phyloP scores from a whole-genome alignment of 2,329 filamentous ascomycete species.

The Fusarium vanettenii region DNA sequence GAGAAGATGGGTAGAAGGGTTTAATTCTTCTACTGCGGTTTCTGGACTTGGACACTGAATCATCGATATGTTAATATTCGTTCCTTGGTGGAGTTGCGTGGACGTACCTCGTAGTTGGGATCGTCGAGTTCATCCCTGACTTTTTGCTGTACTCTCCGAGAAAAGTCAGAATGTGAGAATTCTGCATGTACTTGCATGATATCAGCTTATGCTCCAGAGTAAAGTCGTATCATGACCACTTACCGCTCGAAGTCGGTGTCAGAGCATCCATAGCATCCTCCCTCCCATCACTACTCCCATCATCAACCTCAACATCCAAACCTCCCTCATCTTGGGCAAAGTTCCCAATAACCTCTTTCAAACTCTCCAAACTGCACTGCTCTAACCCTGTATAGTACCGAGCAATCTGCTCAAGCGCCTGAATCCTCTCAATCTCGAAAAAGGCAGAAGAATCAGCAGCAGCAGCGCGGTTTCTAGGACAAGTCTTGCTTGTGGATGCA shows the following conservation, averaged over 20 bases:
- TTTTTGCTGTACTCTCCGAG: slow-evolving; percentile 15
- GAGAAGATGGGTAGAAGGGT: slow-evolving; percentile 1
- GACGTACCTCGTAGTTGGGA: slow-evolving; percentile 11
- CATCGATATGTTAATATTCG: not conserved
- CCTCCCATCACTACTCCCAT: not conserved
- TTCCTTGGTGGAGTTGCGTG: too few relatives aligned
- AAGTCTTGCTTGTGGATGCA: not conserved
- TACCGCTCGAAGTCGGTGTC: not conserved
- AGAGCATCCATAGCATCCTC: not conserved
- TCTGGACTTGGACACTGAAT: slow-evolving; percentile 3
- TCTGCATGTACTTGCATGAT: slow-evolving; percentile 4
- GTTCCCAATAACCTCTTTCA: slow-evolving; percentile 8
- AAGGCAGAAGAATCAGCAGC: slow-evolving; percentile 3
- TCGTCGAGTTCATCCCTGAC: slow-evolving; percentile 6
- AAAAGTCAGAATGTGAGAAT: slow-evolving; percentile 30
- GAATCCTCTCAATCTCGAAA: slow-evolving; percentile 32
- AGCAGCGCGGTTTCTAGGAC: not conserved
- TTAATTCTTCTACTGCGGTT: not conserved
- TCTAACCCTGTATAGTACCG: slow-evolving; percentile 31
- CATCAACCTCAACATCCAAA: not conserved
- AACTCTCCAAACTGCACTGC: slow-evolving; percentile 10
- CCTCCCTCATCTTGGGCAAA: not conserved
- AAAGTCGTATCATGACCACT: not conserved
- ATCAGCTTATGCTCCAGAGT: not conserved
- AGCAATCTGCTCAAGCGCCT: slow-evolving; percentile 29